phyloP scores from a whole-genome alignment of 2,329 filamentous ascomycete genomes.

The Ophiostoma triangulosporum region DNA sequence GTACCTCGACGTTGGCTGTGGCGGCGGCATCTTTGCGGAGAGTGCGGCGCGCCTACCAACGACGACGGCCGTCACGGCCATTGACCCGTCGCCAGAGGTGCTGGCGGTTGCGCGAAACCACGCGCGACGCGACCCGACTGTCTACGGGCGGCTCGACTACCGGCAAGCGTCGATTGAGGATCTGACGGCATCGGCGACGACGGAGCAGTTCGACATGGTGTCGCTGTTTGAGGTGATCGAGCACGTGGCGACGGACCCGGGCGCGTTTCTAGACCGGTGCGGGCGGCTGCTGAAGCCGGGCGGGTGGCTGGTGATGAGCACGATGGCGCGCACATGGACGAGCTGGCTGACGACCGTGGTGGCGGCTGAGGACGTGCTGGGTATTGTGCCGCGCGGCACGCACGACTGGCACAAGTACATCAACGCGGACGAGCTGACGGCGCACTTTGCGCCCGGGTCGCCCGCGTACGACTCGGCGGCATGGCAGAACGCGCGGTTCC shows the following conservation, averaged over 20 bases:
- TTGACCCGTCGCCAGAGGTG: conserved; percentile 65
- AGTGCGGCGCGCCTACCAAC: conserved; percentile 56
- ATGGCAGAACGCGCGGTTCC: conserved; percentile 46
- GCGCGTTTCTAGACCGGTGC: conserved; percentile 57
- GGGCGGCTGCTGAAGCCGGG: conserved; percentile 71
- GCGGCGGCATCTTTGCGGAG: conserved; percentile 93
- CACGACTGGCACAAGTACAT: conserved; percentile 97
- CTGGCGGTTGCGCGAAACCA: conserved; percentile 64
- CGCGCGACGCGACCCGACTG: conserved; percentile 52
- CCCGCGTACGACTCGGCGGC: conserved; percentile 16
- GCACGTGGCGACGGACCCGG: conserved; percentile 61
- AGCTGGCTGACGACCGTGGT: conserved; percentile 90
- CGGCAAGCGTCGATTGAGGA: conserved; percentile 65
- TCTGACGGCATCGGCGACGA: conserved; percentile 22
- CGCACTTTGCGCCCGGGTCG: conserved; percentile 29
- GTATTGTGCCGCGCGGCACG: conserved; percentile 82
- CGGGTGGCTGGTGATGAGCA: conserved; percentile 85
- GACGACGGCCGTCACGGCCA: conserved; percentile 54
- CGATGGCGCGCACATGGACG: conserved; percentile 77
- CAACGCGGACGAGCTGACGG: conserved; percentile 63
- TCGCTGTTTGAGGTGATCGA: conserved; percentile 91
- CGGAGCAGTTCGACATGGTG: conserved; percentile 55
- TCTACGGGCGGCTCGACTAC: conserved; percentile 56
- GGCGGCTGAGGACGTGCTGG: conserved; percentile 73
- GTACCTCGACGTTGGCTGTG: conserved; percentile 89